A percentile compares a stretch with the other conserved stretches of the same genome.
Evolutionary conservation across 2,329 filamentous ascomycete species (phyloP).

Genomic region (Fusarium tjaetaba): DNA sequence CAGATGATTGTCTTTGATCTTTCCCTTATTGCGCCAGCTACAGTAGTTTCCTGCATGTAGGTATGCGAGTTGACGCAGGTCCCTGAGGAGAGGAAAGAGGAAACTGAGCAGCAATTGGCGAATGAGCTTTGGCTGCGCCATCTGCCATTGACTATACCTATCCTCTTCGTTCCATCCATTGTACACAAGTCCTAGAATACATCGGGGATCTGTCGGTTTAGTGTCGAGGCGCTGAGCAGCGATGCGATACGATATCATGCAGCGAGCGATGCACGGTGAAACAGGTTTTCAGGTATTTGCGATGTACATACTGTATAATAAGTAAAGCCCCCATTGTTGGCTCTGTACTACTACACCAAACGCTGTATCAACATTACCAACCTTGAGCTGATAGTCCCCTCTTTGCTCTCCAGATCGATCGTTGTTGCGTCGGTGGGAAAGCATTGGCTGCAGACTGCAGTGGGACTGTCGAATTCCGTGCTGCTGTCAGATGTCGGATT

Average conservation of each 20-base stretch:
- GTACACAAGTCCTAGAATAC: background rate
- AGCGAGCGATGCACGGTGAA: slow-evolving; percentile 16
- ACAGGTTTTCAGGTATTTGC: slow-evolving; percentile 2
- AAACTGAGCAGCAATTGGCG: slow-evolving; percentile 42
- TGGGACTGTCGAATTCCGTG: slow-evolving; percentile 4
- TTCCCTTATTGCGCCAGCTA: slow-evolving; percentile 33
- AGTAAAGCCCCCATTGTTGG: slow-evolving; percentile 2
- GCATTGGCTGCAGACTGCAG: background rate
- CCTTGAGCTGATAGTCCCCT: background rate
- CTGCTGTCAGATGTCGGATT: slow-evolving; percentile 22
- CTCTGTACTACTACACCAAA: slow-evolving; percentile 6
- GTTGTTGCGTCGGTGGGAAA: slow-evolving; percentile 13
- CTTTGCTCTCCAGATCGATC: slow-evolving; percentile 22
- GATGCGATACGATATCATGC: slow-evolving; percentile 36
- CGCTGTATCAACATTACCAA: background rate
- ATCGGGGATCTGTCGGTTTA: background rate
- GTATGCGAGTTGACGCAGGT: slow-evolving; percentile 40
- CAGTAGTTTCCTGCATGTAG: slow-evolving; percentile 32
- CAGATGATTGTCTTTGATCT: slow-evolving; percentile 26
- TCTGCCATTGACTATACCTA: slow-evolving; percentile 1
- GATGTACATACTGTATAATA: slow-evolving; percentile 4
- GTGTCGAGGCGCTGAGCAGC: slow-evolving; percentile 33
- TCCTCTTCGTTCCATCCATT: background rate
- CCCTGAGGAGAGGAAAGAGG: slow-evolving; percentile 44
- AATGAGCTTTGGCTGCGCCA: slow-evolving; percentile 31